phyloP scores from a whole-genome alignment of 2,329 filamentous ascomycete species.

The Cytospora leucostoma region DNA sequence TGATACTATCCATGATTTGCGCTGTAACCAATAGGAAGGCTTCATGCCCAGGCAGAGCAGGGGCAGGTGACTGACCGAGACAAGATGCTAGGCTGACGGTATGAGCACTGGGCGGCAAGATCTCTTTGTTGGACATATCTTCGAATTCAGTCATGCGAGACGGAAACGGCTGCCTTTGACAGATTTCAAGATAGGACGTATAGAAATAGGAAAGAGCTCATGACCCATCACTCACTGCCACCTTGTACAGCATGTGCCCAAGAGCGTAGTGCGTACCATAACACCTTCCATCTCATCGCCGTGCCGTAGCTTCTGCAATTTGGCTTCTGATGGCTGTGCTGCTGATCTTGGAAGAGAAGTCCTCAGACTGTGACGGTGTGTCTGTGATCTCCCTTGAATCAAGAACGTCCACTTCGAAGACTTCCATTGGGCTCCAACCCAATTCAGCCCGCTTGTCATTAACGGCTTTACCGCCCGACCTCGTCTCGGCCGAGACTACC shows the following conservation, averaged over 20 bases:
- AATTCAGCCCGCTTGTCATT: slow-evolving; percentile 78
- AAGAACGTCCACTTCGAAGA: slow-evolving; percentile 89
- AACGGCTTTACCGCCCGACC: slow-evolving; percentile 78
- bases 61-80: too few relatives aligned
- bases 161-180: background rate
- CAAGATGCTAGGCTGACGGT: too few relatives aligned
- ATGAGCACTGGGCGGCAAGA: background rate
- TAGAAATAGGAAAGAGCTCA: background rate
- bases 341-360: slow-evolving; percentile 84
- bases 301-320: slow-evolving; percentile 39
- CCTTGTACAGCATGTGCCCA: slow-evolving; percentile 7
- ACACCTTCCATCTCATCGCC: slow-evolving; percentile 8
- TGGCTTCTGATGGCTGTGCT: slow-evolving; percentile 77
- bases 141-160: background rate
- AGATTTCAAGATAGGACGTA: background rate
- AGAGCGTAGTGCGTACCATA: slow-evolving; percentile 6
- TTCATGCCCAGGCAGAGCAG: too few relatives aligned
- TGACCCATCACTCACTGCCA: slow-evolving; percentile 10
- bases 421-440: slow-evolving; percentile 73
- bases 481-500: slow-evolving; percentile 86
- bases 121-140: background rate
- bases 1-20: too few relatives aligned
- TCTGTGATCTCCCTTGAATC: slow-evolving; percentile 63
- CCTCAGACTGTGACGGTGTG: slow-evolving; percentile 47
- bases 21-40: too few relatives aligned